These are phyloP conservation scores for Alternaria viburni DNA, from an alignment of 2,329 filamentous ascomycete genomes.

Conservation along the genomic window DNA sequence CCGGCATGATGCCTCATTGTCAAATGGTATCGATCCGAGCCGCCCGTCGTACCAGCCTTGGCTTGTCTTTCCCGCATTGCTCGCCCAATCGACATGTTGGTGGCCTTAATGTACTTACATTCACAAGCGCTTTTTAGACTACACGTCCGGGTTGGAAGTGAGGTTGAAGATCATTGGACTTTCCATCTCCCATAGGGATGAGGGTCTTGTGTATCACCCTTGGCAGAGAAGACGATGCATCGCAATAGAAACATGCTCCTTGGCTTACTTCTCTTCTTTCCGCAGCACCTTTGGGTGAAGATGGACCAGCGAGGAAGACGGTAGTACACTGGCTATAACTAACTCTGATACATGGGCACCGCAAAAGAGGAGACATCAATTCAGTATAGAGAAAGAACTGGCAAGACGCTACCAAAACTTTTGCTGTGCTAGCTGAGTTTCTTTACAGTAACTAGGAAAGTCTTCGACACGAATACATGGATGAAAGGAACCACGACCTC, in stretches of 20 bases:
- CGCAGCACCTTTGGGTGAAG: neutral
- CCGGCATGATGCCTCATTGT: neutral
- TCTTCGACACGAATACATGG: neutral
- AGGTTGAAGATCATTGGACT: neutral
- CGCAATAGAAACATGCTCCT: neutral
- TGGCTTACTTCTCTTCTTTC: neutral
- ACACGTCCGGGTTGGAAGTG: neutral
- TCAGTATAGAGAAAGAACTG: accelerated
- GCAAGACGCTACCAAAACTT: accelerated
- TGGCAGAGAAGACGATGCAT: neutral
- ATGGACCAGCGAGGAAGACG: too few species aligned
- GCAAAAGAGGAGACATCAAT: neutral
- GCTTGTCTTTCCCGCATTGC: neutral
- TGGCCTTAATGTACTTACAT: too few species aligned
- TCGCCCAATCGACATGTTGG: neutral
- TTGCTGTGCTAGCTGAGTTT: neutral
- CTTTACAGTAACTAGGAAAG: neutral
- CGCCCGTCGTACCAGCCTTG: neutral
- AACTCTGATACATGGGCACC: accelerated
- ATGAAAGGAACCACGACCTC: neutral
- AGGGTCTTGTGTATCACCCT: neutral
- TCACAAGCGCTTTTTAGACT: neutral
- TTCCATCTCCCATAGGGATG: neutral
- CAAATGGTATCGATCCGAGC: neutral
- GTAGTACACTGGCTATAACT: neutral